phyloP scores from a whole-genome alignment of 1,284 basidiomycete species.

The Naganishia cerealis region DNA sequence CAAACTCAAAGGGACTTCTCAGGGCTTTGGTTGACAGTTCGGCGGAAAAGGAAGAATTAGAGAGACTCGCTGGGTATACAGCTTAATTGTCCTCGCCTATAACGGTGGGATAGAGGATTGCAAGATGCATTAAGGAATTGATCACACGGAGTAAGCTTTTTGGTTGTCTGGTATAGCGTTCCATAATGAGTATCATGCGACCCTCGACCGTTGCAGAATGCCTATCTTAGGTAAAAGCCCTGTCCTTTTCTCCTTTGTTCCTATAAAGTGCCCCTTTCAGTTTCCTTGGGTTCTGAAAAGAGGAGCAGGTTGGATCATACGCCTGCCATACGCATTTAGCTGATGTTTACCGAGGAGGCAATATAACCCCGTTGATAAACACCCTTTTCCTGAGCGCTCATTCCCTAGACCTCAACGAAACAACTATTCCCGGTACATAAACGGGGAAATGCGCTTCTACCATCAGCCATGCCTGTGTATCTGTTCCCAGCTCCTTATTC shows the following conservation, averaged over 20 bases:
- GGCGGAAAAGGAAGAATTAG: slow-evolving; percentile 22
- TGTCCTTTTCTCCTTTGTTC: neutral
- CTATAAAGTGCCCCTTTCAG: no score
- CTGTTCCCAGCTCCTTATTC: slow-evolving; percentile 25
- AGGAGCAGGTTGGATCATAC: no score
- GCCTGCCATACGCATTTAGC: no score
- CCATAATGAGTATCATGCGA: no score
- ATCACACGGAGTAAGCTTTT: neutral
- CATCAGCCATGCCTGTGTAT: slow-evolving; percentile 12
- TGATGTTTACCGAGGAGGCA: no score
- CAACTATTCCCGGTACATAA: neutral
- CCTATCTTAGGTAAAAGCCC: no score
- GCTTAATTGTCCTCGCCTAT: neutral
- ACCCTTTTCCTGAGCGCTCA: no score
- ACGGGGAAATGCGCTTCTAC: neutral
- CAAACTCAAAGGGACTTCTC: slow-evolving; percentile 36
- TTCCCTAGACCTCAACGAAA: no score
- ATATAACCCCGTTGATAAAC: no score
- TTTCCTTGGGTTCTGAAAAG: no score
- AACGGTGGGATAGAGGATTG: neutral
- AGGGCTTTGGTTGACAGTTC: slow-evolving; percentile 24
- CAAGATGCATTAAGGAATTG: neutral
- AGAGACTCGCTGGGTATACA: slow-evolving; percentile 10
- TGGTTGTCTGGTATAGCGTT: no score
- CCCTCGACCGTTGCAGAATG: no score